Evolutionary conservation across 2,329 filamentous ascomycete species (phyloP).

Genomic region (Aspergillus fumigatiaffinis): DNA sequence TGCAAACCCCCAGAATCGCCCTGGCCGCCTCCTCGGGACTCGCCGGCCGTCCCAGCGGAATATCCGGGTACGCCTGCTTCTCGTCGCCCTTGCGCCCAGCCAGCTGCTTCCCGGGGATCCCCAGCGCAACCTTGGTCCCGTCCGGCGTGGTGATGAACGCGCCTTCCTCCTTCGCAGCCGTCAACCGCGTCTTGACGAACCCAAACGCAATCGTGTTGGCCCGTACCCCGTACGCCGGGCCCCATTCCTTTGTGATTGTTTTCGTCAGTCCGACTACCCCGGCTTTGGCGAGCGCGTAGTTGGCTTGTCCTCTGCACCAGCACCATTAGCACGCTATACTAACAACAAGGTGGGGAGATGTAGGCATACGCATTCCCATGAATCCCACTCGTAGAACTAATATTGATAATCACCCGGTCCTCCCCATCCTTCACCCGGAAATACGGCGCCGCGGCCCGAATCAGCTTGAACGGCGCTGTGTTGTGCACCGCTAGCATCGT

Average conservation of each 20-base stretch:
- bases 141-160: conserved; percentile 73
- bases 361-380: conserved; percentile 67
- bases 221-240: conserved; percentile 74
- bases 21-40: conserved; percentile 76
- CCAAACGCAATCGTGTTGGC: conserved; percentile 84
- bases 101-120: conserved; percentile 63
- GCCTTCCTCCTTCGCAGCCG: conserved; percentile 78
- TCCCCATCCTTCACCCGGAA: conserved; percentile 84
- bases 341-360: too few species aligned
- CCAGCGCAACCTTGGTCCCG: conserved; percentile 69
- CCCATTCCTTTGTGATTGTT: conserved; percentile 91
- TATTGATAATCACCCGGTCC: conserved; percentile 75
- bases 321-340: background rate
- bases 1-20: conserved; percentile 72
- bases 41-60: conserved; percentile 72
- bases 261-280: conserved; percentile 79
- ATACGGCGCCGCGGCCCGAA: conserved; percentile 75
- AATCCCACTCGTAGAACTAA: conserved; percentile 75
- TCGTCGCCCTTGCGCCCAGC: conserved; percentile 29
- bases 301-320: conserved; percentile 64
- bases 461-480: conserved; percentile 79
- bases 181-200: conserved; percentile 73
- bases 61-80: conserved; percentile 57
- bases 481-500: conserved; percentile 79
- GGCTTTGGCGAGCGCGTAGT: conserved; percentile 82